Percentiles rank a stretch among this genome's conserved stretches.
phyloP scores from a whole-genome alignment of 805 yeast genomes.

The Vanderwaltozyma polyspora region DNA sequence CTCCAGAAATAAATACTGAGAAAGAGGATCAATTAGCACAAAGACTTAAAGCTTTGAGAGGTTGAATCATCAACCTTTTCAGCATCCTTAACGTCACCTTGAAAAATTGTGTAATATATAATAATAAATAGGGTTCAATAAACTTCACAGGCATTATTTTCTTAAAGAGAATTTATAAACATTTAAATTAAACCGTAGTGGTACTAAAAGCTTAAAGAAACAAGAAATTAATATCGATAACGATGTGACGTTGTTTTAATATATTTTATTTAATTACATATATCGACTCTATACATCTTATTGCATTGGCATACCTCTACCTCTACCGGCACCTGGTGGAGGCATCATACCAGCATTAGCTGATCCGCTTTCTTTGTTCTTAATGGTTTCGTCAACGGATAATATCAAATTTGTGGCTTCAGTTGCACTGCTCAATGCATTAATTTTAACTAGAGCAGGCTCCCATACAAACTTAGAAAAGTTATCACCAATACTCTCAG shows the following conservation, averaged over 20 bases:
- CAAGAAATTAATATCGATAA: too few relatives aligned
- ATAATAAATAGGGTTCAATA: too few relatives aligned
- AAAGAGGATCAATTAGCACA: slow-evolving; percentile 84
- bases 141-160: too few relatives aligned
- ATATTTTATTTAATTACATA: too few relatives aligned
- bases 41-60: slow-evolving; percentile 74
- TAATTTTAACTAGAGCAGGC: slow-evolving; percentile 86
- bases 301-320: slow-evolving; percentile 47
- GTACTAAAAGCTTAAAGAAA: too few relatives aligned
- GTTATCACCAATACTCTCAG: slow-evolving; percentile 74
- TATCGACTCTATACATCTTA: slow-evolving; percentile 2
- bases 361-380: slow-evolving; percentile 52
- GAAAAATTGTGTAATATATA: too few relatives aligned
- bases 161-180: too few relatives aligned
- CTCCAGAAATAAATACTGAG: slow-evolving; percentile 43
- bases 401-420: slow-evolving; percentile 91
- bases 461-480: slow-evolving; percentile 91
- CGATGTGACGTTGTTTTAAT: too few relatives aligned
- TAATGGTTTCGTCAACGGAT: slow-evolving; percentile 92
- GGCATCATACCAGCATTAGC: slow-evolving; percentile 39
- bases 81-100: too few relatives aligned
- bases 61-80: too few relatives aligned
- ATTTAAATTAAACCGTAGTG: too few relatives aligned
- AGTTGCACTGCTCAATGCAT: slow-evolving; percentile 90
- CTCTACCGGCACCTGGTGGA: slow-evolving; percentile 49